Evolutionary conservation across 306 rosid species (phyloP).

Genomic region (Mimosa bimucronata): DNA sequence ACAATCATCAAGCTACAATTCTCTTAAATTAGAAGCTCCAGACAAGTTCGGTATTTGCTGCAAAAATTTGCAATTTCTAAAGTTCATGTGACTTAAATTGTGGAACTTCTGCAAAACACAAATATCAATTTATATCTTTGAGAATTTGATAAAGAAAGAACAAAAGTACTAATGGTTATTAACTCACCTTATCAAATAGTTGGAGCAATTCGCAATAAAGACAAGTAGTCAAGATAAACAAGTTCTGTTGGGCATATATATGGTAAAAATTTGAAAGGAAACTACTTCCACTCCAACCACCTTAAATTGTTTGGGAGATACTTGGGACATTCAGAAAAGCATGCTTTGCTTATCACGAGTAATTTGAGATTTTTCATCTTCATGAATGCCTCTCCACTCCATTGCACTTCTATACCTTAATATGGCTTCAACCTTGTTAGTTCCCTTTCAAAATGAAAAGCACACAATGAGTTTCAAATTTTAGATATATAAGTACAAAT

Average conservation of each 20-base stretch:
- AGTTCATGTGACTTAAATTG: background rate
- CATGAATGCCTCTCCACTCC: conserved; percentile 6
- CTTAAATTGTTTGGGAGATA: conserved; percentile 13
- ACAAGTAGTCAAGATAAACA: background rate
- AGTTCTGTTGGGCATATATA: background rate
- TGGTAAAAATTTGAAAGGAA: background rate
- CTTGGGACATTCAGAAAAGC: background rate
- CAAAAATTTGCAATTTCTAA: background rate
- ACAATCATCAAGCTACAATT: background rate
- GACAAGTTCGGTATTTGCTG: background rate
- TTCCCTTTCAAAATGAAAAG: conserved; percentile 4
- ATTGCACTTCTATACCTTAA: background rate
- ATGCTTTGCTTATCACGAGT: background rate
- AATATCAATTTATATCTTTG: background rate
- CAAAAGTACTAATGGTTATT: background rate
- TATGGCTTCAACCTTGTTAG: background rate
- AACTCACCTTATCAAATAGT: background rate
- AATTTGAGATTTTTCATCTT: conserved; percentile 4
- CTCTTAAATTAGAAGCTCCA: background rate
- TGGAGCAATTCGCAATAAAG: background rate
- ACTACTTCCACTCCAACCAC: background rate
- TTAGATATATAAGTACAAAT: background rate
- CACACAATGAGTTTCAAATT: background rate
- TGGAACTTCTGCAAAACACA: conserved; percentile 1
- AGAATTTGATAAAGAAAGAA: background rate